Conservation (phyloP, 1,284 basidiomycete genomes). For the Lignosus rhinocerotis region DNA sequence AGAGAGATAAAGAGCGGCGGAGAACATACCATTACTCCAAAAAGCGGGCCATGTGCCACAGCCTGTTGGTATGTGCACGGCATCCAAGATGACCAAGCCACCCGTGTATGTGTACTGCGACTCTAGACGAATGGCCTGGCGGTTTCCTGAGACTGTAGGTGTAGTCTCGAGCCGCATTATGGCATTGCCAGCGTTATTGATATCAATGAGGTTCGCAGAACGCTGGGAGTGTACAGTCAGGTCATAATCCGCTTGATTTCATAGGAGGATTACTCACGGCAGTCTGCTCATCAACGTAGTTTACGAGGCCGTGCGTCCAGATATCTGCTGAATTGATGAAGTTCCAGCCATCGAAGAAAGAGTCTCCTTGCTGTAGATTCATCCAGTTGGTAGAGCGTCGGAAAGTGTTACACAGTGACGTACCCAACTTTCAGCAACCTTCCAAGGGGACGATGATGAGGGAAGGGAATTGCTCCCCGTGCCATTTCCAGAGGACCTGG, state of each 20-base stretch:
- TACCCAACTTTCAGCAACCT: slow-evolving; percentile 30
- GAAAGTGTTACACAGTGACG: background rate
- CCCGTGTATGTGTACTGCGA: slow-evolving; percentile 63
- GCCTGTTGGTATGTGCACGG: slow-evolving; percentile 88
- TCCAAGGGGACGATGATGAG: slow-evolving; percentile 31
- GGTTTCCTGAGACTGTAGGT: slow-evolving; percentile 57
- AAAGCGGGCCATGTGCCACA: slow-evolving; percentile 84
- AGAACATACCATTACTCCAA: slow-evolving; percentile 46
- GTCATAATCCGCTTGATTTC: slow-evolving; percentile 3
- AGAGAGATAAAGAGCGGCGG: background rate
- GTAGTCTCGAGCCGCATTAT: slow-evolving; percentile 87
- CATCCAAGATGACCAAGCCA: slow-evolving; percentile 78
- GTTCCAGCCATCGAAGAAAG: slow-evolving; percentile 81
- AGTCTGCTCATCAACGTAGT: slow-evolving; percentile 56
- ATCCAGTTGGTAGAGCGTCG: background rate
- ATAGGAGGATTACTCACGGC: slow-evolving; percentile 45
- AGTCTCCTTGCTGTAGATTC: slow-evolving; percentile 50
- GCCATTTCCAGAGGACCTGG: background rate
- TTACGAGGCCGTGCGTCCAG: slow-evolving; percentile 65
- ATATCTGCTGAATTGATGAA: slow-evolving; percentile 77
- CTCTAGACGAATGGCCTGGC: slow-evolving; percentile 78
- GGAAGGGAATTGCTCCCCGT: background rate
- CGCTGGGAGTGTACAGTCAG: slow-evolving; percentile 35
- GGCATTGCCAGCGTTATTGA: slow-evolving; percentile 72
- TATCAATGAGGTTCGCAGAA: slow-evolving; percentile 49